Evolutionary conservation across 164 flowering plant genomes (phyloP).

Genomic region (Annona squamosa): DNA sequence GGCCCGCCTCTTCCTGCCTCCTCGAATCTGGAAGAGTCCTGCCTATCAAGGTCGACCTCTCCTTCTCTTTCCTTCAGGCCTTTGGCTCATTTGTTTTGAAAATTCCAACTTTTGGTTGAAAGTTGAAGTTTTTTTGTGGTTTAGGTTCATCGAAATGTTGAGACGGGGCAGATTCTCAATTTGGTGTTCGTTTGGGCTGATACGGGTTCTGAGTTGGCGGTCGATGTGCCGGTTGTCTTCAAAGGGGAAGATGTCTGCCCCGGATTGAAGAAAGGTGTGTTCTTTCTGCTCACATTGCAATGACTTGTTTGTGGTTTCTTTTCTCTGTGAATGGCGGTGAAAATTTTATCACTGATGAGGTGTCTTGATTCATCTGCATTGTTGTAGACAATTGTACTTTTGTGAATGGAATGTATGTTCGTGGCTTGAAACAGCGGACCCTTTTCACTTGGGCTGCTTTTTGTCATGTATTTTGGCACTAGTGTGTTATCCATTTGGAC

Average conservation of each 20-base stretch:
- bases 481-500: no score
- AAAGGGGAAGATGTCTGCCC: slow-evolving; percentile 73
- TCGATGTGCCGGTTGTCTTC: slow-evolving; percentile 74
- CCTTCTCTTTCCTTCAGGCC: neutral
- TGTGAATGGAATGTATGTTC: no score
- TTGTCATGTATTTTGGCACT: no score
- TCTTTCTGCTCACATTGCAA: neutral
- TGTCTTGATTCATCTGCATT: no score
- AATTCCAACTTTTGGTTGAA: neutral
- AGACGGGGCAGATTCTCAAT: slow-evolving; percentile 59
- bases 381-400: no score
- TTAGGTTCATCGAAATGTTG: slow-evolving; percentile 62
- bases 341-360: no score
- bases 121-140: neutral
- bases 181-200: slow-evolving; percentile 89
- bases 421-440: no score
- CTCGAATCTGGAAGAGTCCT: slow-evolving; percentile 72
- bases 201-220: slow-evolving; percentile 46
- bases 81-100: neutral
- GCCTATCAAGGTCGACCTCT: slow-evolving; percentile 58
- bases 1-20: slow-evolving; percentile 64
- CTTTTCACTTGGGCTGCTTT: no score
- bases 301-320: neutral
- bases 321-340: neutral
- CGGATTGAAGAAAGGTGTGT: slow-evolving; percentile 74